These are phyloP conservation scores for Rubia balearica DNA, from an alignment of 305 asterid species.

Conservation along the genomic window DNA sequence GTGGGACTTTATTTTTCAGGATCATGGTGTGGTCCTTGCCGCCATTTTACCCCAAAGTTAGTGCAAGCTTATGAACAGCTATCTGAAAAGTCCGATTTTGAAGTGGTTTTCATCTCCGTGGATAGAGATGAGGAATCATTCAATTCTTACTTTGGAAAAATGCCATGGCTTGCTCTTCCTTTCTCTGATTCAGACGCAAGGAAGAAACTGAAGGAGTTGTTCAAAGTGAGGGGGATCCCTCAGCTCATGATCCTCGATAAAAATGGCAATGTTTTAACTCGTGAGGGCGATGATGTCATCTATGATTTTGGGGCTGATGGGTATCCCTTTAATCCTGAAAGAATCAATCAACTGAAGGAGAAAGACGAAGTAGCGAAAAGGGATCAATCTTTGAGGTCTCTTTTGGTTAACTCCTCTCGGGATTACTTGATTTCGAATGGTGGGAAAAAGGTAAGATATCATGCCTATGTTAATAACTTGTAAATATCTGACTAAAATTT, in stretches of 20 bases:
- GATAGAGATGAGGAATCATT: slow-evolving; percentile 27
- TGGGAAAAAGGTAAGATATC: slow-evolving; percentile 16
- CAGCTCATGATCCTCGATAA: slow-evolving; percentile 21
- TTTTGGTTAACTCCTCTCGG: slow-evolving; percentile 21
- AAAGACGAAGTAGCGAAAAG: slow-evolving; percentile 19
- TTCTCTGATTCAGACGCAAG: slow-evolving; percentile 21
- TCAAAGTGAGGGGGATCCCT: slow-evolving; percentile 25
- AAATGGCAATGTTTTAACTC: slow-evolving; percentile 14
- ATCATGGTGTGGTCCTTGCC: slow-evolving; percentile 28
- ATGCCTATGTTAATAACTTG: not conserved
- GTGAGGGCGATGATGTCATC: slow-evolving; percentile 14
- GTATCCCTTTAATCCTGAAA: slow-evolving; percentile 26
- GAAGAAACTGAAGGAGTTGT: slow-evolving; percentile 17
- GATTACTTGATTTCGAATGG: slow-evolving; percentile 22
- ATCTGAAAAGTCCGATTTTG: slow-evolving; percentile 15
- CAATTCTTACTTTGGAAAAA: slow-evolving; percentile 16
- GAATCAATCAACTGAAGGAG: slow-evolving; percentile 16
- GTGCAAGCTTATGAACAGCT: slow-evolving; percentile 18
- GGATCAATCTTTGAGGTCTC: slow-evolving; percentile 25
- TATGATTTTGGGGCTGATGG: slow-evolving; percentile 20
- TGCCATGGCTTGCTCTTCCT: slow-evolving; percentile 37
- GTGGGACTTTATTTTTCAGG: slow-evolving; percentile 28
- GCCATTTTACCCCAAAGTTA: slow-evolving; percentile 23
- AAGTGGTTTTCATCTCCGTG: slow-evolving; percentile 29
- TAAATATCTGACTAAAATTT: not conserved